phyloP scores from a whole-genome alignment of 2,329 filamentous ascomycete species.

The Colletotrichum endophyticum region DNA sequence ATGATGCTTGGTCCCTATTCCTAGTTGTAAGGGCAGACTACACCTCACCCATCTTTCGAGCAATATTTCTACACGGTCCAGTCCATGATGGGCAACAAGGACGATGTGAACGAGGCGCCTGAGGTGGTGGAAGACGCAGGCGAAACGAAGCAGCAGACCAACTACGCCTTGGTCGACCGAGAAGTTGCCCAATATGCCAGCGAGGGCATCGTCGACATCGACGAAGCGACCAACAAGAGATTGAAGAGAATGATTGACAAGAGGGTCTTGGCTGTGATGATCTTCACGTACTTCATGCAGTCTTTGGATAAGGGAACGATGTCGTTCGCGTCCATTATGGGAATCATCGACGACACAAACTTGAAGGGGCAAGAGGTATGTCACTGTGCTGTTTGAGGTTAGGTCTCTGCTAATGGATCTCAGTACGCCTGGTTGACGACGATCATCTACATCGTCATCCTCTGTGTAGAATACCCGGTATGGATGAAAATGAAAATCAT shows the following conservation, averaged over 20 bases:
- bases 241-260: slow-evolving; percentile 55
- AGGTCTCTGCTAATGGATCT: background rate
- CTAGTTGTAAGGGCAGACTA: background rate
- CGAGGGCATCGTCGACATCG: slow-evolving; percentile 41
- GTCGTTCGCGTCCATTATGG: slow-evolving; percentile 30
- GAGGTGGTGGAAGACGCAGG: background rate
- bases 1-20: background rate
- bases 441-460: slow-evolving; percentile 45
- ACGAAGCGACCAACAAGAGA: slow-evolving; percentile 53
- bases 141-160: slow-evolving; percentile 2
- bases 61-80: background rate
- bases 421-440: slow-evolving; percentile 41
- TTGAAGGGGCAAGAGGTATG: slow-evolving; percentile 34
- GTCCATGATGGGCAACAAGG: background rate
- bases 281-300: slow-evolving; percentile 52
- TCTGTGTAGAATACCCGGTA: slow-evolving; percentile 45
- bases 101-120: background rate
- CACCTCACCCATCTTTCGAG: background rate
- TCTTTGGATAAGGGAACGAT: slow-evolving; percentile 36
- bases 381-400: background rate
- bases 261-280: slow-evolving; percentile 53
- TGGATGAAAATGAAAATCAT: slow-evolving; percentile 19
- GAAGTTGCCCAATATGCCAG: slow-evolving; percentile 11
- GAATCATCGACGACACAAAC: slow-evolving; percentile 28
- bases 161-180: slow-evolving; percentile 4